phyloP scores from a whole-genome alignment of 2,329 filamentous ascomycete species.

The Uncinocarpus reesii region DNA sequence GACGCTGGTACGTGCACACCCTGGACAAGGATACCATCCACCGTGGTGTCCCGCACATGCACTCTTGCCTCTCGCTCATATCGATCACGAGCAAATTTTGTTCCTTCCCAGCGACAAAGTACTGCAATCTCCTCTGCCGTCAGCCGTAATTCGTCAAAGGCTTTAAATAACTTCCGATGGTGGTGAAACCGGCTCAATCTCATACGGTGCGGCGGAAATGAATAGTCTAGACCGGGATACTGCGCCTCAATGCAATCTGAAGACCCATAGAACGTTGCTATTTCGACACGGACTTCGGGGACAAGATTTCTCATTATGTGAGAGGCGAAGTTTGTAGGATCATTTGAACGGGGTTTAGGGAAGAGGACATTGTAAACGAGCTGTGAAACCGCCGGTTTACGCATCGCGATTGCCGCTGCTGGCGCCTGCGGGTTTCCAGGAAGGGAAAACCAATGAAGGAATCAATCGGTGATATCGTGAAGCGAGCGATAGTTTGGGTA shows the following conservation, averaged over 20 bases:
- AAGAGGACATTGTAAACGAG: slow-evolving; percentile 51
- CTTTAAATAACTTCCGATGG: slow-evolving; percentile 50
- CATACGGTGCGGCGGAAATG: slow-evolving; percentile 51
- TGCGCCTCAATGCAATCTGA: slow-evolving; percentile 56
- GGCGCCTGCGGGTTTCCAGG: neutral
- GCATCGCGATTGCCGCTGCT: slow-evolving; percentile 36
- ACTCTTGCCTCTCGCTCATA: slow-evolving; percentile 48
- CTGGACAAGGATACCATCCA: slow-evolving; percentile 45
- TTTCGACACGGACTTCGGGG: slow-evolving; percentile 55
- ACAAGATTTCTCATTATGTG: slow-evolving; percentile 54
- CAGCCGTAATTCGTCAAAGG: slow-evolving; percentile 49
- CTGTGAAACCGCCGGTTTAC: slow-evolving; percentile 49
- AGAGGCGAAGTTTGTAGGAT: slow-evolving; percentile 49
- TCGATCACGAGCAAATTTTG: slow-evolving; percentile 39
- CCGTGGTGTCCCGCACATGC: slow-evolving; percentile 52
- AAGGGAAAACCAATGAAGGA: neutral
- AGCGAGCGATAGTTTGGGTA: too few relatives aligned
- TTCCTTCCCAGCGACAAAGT: slow-evolving; percentile 51
- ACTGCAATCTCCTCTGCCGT: slow-evolving; percentile 51
- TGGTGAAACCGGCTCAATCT: slow-evolving; percentile 52
- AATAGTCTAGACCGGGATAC: slow-evolving; percentile 57
- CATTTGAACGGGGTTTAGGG: slow-evolving; percentile 46
- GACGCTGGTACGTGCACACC: slow-evolving; percentile 33
- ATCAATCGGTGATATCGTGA: neutral
- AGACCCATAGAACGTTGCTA: slow-evolving; percentile 53